phyloP scores from a whole-genome alignment of 176 grass and related monocot genomes.

The Eleusine indica region DNA sequence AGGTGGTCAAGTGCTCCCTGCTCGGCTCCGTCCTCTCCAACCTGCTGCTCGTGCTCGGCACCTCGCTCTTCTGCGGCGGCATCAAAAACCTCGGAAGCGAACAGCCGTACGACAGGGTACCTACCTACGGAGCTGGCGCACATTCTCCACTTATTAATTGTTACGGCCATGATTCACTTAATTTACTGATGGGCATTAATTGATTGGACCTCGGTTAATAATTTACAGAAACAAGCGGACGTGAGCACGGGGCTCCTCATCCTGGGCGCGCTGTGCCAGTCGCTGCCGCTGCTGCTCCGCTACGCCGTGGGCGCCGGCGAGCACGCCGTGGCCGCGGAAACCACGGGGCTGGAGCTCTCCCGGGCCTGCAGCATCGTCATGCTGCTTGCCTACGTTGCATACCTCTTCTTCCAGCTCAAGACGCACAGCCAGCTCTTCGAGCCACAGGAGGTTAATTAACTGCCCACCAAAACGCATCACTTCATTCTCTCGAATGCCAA shows the following conservation, averaged over 20 bases:
- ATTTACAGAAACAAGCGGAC: constrained; percentile 63
- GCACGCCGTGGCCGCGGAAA: constrained; percentile 32
- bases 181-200: not conserved
- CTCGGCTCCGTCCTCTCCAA: constrained; percentile 94
- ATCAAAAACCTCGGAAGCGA: constrained; percentile 57
- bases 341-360: constrained; percentile 64
- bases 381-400: constrained; percentile 77
- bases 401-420: constrained; percentile 98
- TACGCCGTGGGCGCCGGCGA: constrained; percentile 51
- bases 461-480: no score
- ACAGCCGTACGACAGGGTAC: constrained; percentile 72
- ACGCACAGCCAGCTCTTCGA: constrained; percentile 89
- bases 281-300: constrained; percentile 67
- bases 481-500: no score
- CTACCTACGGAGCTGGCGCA: no score
- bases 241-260: constrained; percentile 73
- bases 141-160: no score
- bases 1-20: constrained; percentile 91
- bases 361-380: constrained; percentile 82
- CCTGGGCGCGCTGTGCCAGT: constrained; percentile 81
- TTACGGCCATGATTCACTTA: not conserved
- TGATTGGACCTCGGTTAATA: no score
- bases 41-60: constrained; percentile 88
- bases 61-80: constrained; percentile 80
- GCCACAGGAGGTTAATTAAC: constrained; percentile 53